Evolutionary conservation across 2,329 filamentous ascomycete species (phyloP), one percentile per base, ranked within the genome.

Genomic region (Allantophomopsis cytisporea): DNA sequence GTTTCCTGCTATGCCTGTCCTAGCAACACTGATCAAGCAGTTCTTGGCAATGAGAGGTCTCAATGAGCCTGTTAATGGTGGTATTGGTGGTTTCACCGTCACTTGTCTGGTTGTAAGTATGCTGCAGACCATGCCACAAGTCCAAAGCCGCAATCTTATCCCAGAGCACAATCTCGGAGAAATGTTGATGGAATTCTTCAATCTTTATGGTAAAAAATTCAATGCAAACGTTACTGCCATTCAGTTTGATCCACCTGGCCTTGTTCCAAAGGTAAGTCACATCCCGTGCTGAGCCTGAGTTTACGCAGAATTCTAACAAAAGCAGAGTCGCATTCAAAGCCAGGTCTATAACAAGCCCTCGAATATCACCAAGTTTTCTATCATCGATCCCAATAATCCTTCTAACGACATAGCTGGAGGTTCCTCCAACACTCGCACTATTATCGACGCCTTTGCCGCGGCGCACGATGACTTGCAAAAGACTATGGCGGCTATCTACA

Each of bases 101-200:
- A 95, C 89, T 41, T 98, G 91, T 63, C 68, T 98, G 45, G 84
- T 95, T 5, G 84, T 91, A 42, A 91, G 83, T 64, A 77, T 94
- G 59, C 63, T 96, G 36, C 83, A 94, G 55, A 68, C 84, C 47
- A 75, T 87, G 65, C 84, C 86, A 8, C 71, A 79, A 44, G 66
- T 80, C 1, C 76, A 83, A 49, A 75, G 71, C 44, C 61, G 69
- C 18, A 71, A 66, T 42, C 63, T 82, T 51, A 54, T 69, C 4
- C 65, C 71, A 1, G 67, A 76, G 31, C 69, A 79, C 37, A 78
- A 93, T 48, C 71, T 94, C 1, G 88, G 87, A 11, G 74, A 87
- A 48, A 65, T 93, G 39, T 67, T 98, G 8, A 73, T 96, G 59
- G 76, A 87, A 44, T 96, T 98, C 55, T 74, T 98, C 20, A 76